Base-by-base conservation (phyloP, 148 eudicot genomes). In the Fallopia convolvulus region DNA sequence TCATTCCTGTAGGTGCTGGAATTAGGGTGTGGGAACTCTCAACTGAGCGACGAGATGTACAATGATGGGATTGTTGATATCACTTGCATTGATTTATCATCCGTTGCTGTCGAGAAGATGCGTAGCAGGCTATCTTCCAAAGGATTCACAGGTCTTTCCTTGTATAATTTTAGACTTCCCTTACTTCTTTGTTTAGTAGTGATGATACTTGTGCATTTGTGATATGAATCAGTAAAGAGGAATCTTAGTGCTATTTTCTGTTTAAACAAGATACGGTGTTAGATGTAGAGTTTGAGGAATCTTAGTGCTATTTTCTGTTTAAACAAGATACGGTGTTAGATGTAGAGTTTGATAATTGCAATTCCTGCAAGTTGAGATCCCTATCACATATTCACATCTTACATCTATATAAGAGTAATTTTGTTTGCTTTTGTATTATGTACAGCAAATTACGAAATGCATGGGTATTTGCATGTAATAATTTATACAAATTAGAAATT, bases 21-120 rank as follows among this genome's bases (percentile, higher is more conserved):
- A 86, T 61, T 95, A 83, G 99, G 99, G 11, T 95, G 99, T 81
- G 99, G 99, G 46, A 95, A 91, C 82, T 95, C 99, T 10, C 97
- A 90, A 81, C 78, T 92, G 53, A 87, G 94, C 77, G 99, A 95
- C 75, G 91, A 91, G 52, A 81, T 95, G 87, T 88, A 90, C 80
- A 84, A 81, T 41, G 96, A 95, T 77, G 97, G 97, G 33, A 90
- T 90, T 70, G 84, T 85, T 44, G 78, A 90, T 17, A 82, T 91
- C 32, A 95, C 99, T 4, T 92, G 99, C 85, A 86, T 89, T 84
- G 99, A 95, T 85, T 81, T 92, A 52, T 92, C 99, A 44, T 82
- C 94, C 0, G 89, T 95, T 77, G 99, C 97, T 47, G 94, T 95
- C 65, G 88, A 90, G 65, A 92, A 90, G 55, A 86, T 87, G 90